These are phyloP conservation scores for Raffaelea deltoideospora DNA, from an alignment of 2,329 filamentous ascomycete genomes.

Conservation along the genomic window DNA sequence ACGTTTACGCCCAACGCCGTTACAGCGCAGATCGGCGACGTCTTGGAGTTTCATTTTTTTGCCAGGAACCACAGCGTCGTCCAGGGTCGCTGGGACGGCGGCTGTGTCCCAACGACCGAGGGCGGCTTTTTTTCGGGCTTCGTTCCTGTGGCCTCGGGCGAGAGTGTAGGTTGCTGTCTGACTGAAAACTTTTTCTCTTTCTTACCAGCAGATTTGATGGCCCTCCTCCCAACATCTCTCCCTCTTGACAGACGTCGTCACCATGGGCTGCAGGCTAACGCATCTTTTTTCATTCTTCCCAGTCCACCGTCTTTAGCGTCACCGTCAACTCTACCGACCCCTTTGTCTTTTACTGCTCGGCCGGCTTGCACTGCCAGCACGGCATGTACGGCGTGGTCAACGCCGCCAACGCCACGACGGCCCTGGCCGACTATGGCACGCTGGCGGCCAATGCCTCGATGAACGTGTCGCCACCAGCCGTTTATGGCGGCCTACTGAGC, in stretches of 20 bases:
- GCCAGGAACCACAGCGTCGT: slow-evolving; percentile 34
- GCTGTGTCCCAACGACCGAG: slow-evolving; percentile 26
- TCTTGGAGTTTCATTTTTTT: slow-evolving; percentile 37
- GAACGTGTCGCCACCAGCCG: slow-evolving; percentile 7
- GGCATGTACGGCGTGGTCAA: slow-evolving; percentile 32
- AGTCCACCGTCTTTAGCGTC: slow-evolving; percentile 23
- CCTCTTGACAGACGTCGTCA: too few relatives aligned
- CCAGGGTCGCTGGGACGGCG: slow-evolving; percentile 29
- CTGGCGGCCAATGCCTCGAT: slow-evolving; percentile 7
- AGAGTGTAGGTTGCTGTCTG: slow-evolving; percentile 8
- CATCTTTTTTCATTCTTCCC: neutral
- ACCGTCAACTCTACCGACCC: slow-evolving; percentile 24
- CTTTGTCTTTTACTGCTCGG: slow-evolving; percentile 30
- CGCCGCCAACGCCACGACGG: slow-evolving; percentile 10
- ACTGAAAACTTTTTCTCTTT: neutral
- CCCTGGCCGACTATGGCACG: slow-evolving; percentile 8
- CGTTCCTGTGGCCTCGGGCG: slow-evolving; percentile 17
- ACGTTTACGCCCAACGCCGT: slow-evolving; percentile 27
- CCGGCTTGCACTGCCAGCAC: slow-evolving; percentile 21
- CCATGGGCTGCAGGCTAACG: neutral
- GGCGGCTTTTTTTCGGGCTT: slow-evolving; percentile 32
- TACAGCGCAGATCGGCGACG: slow-evolving; percentile 27
- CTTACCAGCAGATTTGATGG: too few relatives aligned
- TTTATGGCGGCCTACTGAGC: slow-evolving; percentile 11
- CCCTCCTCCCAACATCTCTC: too few relatives aligned